Base-by-base conservation (phyloP, 2,329 filamentous ascomycete genomes). In the Seiridium unicorne region DNA sequence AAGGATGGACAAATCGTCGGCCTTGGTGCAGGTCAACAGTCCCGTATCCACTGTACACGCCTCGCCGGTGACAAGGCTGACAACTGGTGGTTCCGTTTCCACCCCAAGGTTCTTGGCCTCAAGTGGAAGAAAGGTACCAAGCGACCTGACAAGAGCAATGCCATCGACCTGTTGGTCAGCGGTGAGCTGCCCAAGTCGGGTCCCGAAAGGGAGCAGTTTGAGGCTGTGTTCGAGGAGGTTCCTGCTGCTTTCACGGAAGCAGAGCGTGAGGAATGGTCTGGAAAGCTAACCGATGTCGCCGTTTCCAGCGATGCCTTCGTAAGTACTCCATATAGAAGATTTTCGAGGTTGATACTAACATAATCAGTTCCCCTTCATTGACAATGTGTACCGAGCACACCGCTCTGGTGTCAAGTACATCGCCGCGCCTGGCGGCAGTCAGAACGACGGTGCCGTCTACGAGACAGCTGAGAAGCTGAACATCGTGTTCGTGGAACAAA, bases 81-180 rank as follows among this genome's bases (percentile, higher is more conserved):
- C 78, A 97, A 96, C 84, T 98, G 94, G 94, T 99, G 94, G 95
- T 90, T 99, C 84, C 91, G 95, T 71, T 98, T 98, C 87, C 91
- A 97, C 81, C 89, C 92, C 68, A 89, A 92, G 57, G 91, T 95
- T 10, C 84, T 98, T 55, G 84, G 81, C 72, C 89, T 99, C 75
- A 91, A 94, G 81, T 99, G 93, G 92, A 97, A 97, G 85, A 94
- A 95, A 81, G 94, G 95, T 70, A 92, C 91, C 73, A 98, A 98
- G 88, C 88, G 95, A 60, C 86, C 95, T 51, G 94, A 97, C 76
- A 99, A 98, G 87, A 96, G 91, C 82, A 99, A 99, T 75, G 94
- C 93, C 65, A 97, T 98, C 72, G 95, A 98, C 74, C 83, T 98
- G 72, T 87, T 98, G 65, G 95, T 95, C 75, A 95, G 91, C 63